phyloP scores from a whole-genome alignment of 345 rosid species.

The Euphorbia pulcherrima region DNA sequence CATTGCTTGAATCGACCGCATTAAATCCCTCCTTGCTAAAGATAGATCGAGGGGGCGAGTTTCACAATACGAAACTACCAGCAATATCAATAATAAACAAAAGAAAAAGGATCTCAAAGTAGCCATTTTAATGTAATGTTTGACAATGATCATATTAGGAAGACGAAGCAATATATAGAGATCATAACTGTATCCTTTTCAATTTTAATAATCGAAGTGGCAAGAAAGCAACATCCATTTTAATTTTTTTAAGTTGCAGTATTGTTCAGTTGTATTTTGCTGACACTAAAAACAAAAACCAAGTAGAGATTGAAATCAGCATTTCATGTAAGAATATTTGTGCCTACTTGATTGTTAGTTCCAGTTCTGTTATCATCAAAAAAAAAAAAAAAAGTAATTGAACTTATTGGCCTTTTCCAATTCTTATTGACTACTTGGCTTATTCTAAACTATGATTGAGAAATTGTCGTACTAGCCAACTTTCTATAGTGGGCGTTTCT shows the following conservation, averaged over 20 bases:
- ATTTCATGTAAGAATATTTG: background rate
- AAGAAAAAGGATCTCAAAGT: slow-evolving; percentile 3
- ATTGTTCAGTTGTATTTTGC: slow-evolving; percentile 4
- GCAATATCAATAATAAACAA: slow-evolving; percentile 19
- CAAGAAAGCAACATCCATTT: background rate
- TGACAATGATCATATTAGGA: background rate
- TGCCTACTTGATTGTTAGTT: no score
- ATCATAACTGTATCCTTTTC: background rate
- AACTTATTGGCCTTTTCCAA: no score
- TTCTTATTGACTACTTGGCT: slow-evolving; percentile 1
- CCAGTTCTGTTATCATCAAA: no score
- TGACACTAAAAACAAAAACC: slow-evolving; percentile 1
- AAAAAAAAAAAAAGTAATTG: no score
- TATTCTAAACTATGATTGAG: background rate
- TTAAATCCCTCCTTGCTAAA: slow-evolving; percentile 13
- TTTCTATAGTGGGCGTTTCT: background rate
- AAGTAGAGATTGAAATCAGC: slow-evolving; percentile 2
- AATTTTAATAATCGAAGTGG: slow-evolving; percentile 18
- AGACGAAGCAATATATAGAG: slow-evolving; percentile 9
- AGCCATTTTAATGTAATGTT: slow-evolving; percentile 15
- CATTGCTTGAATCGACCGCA: slow-evolving; percentile 16
- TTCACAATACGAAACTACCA: background rate
- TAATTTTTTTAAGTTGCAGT: background rate
- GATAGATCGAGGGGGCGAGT: slow-evolving; percentile 15
- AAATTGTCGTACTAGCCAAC: background rate